phyloP scores from a whole-genome alignment of 139 green algal genomes.

The Volvox africanus region DNA sequence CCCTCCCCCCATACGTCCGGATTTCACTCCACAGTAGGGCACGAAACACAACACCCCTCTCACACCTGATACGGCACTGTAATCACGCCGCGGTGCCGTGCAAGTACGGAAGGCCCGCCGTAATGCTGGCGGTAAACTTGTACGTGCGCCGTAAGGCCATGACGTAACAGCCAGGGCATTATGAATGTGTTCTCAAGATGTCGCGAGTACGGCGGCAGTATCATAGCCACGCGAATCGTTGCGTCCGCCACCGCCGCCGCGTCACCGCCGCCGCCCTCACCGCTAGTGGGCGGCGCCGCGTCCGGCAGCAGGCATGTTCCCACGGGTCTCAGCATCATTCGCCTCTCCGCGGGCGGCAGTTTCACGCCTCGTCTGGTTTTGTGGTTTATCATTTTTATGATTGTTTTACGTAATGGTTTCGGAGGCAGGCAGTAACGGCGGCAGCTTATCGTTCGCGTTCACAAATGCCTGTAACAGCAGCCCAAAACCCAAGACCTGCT shows the following conservation, averaged over 20 bases:
- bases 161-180: not conserved
- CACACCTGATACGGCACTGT: slow-evolving; percentile 34
- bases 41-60: not conserved
- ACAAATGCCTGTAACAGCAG: no score
- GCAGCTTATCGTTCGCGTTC: no score
- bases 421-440: no score
- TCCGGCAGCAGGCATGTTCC: slow-evolving; percentile 17
- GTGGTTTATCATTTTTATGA: no score
- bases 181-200: slow-evolving; percentile 5
- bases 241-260: not conserved
- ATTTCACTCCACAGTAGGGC: no score
- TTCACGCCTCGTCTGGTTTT: not conserved
- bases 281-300: not conserved
- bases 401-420: no score
- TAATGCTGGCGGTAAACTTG: slow-evolving; percentile 9
- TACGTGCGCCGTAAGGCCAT: not conserved
- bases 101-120: slow-evolving; percentile 16
- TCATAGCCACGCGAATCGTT: not conserved
- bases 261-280: not conserved
- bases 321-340: slow-evolving; percentile 1
- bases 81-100: slow-evolving; percentile 20
- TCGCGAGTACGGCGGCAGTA: not conserved
- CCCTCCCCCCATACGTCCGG: no score
- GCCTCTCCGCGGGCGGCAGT: not conserved
- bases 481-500: no score